Base-by-base conservation (phyloP, 108 stramenopile species). In the Cyclotella kingstonii region DNA sequence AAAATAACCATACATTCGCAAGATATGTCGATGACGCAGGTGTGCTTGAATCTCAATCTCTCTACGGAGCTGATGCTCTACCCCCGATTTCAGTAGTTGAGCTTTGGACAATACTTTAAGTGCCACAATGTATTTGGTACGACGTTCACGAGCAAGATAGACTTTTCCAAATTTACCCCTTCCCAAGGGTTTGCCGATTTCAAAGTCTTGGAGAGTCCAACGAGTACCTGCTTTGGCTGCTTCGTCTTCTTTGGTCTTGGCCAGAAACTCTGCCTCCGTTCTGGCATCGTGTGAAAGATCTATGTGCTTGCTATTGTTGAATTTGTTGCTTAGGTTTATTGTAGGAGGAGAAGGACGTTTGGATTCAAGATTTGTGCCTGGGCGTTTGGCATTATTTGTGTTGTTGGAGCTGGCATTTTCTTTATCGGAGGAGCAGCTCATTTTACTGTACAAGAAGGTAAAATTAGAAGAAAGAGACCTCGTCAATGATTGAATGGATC, bases 1-100 rank as follows among this genome's bases (percentile, higher is more conserved):
- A 66, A 99, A 99, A 76, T 97, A 99, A 23, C 97, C 97, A 54
- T 92, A 98, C 87, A 97, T 90, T 10, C 97, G 88, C n/a, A 98
- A 78, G 43, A 99, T 97, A 62, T 98, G 93, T 33, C 83, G 76
- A 60, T 99, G 95, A 11, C 97, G 79, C 40, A 99, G 76, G 57
- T 99, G 95, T 5, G 89, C 85, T 76, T 99, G 98, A 51, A 99
- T 99, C 84, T 99, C 98, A 51, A 99, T 97, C 84, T 99, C 98
- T 12, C 97, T 85, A 4, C 98, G 87, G 0, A 99, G 85, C 75
- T 98, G 97, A 63, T 99, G 97, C 72, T 98, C 97, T 33, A 97
- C 97, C 11, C 93, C 90, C 40, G 89, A 89, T 78, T 95, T 94
- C 18, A 94, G 76, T 10, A 99, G 90, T 72, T 99, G 98, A n/a